phyloP scores from a whole-genome alignment of 495 filamentous ascomycete species.

The Aspergillus ellipticus region DNA sequence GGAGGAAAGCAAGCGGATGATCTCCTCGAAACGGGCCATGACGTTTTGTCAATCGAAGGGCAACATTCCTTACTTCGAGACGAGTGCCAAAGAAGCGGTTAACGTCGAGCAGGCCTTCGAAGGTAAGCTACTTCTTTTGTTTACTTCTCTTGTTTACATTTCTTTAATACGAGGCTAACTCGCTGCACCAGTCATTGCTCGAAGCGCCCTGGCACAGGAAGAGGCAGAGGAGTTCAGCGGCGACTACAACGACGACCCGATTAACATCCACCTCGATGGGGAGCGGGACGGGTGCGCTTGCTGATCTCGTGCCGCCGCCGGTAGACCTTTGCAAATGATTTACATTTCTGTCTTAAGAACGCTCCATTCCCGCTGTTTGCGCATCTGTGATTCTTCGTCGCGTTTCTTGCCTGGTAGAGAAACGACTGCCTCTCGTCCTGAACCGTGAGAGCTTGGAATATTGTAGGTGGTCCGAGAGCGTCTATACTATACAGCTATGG shows the following conservation, averaged over 20 bases:
- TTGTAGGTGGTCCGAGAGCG: constrained; percentile 5
- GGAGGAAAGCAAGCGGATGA: constrained; percentile 95
- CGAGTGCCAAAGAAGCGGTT: constrained; percentile 96
- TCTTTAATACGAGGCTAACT: constrained; percentile 8
- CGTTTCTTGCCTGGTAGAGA: constrained; percentile 15
- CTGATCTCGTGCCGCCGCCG: constrained; percentile 49
- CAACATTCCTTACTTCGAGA: constrained; percentile 97
- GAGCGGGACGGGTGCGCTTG: constrained; percentile 91
- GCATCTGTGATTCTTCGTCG: neutral
- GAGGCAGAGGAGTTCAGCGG: constrained; percentile 89
- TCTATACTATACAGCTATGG: constrained; percentile 14
- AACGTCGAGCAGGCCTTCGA: constrained; percentile 99
- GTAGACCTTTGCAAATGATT: constrained; percentile 23
- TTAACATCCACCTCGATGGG: constrained; percentile 92
- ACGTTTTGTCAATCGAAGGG: constrained; percentile 98
- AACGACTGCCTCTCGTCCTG: neutral
- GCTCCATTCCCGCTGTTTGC: constrained; percentile 2
- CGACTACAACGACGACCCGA: constrained; percentile 95
- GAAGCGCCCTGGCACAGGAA: constrained; percentile 92
- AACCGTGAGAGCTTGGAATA: constrained; percentile 4
- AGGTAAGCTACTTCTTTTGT: constrained; percentile 49
- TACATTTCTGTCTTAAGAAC: neutral
- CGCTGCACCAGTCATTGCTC: constrained; percentile 73
- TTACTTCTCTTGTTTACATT: neutral
- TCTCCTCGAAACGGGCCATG: constrained; percentile 91